Conservation (phyloP, 805 yeast species). For the Candida rishiriensis region DNA sequence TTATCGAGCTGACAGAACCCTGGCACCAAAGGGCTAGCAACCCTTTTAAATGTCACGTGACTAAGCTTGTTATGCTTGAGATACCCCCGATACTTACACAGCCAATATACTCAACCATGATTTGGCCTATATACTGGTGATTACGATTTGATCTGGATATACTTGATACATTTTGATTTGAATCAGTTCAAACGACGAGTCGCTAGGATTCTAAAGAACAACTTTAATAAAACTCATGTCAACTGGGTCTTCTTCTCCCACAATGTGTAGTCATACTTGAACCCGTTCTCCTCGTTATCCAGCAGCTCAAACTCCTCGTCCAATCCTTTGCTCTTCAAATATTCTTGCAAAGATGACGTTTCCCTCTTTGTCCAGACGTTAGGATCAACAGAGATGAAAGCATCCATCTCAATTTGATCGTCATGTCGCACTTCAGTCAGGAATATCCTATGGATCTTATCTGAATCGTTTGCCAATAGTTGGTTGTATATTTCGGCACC, state of each 20-base stretch:
- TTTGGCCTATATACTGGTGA: no score
- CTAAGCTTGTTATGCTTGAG: no score
- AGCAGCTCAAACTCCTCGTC: slow-evolving; percentile 23
- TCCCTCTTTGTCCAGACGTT: slow-evolving; percentile 36
- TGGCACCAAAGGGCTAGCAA: no score
- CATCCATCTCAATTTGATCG: slow-evolving; percentile 55
- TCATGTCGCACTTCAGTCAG: slow-evolving; percentile 61
- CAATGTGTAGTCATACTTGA: slow-evolving; percentile 54
- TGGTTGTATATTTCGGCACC: slow-evolving; percentile 83
- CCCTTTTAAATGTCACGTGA: no score
- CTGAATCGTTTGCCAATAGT: slow-evolving; percentile 22
- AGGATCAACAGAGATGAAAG: slow-evolving; percentile 48
- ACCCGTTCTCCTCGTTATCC: slow-evolving; percentile 36
- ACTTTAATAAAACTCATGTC: no score
- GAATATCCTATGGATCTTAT: slow-evolving; percentile 49
- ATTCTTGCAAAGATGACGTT: slow-evolving; percentile 31
- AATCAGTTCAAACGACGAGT: no score
- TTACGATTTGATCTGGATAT: no score
- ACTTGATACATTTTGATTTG: no score
- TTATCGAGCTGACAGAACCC: no score
- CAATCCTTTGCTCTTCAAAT: slow-evolving; percentile 36
- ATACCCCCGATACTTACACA: no score
- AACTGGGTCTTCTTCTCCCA: slow-evolving; percentile 40
- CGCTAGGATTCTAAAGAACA: no score
- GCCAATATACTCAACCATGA: no score